Conservation (phyloP, 495 filamentous ascomycete genomes). For the Cairneyella variabilis region DNA sequence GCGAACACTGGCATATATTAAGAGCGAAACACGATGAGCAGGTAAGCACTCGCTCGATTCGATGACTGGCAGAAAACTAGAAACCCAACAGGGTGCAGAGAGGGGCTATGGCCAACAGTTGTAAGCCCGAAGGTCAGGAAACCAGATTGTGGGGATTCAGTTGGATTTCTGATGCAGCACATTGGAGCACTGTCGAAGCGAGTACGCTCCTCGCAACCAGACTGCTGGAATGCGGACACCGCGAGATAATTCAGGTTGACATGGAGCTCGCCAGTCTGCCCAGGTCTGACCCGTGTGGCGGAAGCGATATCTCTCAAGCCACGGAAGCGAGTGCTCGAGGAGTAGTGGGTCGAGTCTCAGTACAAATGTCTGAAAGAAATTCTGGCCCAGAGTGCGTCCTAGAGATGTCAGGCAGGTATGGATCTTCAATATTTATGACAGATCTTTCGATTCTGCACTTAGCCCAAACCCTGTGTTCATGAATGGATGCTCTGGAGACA, state of each 20-base stretch:
- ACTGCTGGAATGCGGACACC: not conserved
- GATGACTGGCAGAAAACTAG: not conserved
- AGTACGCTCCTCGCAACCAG: not conserved
- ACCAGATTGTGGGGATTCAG: not conserved
- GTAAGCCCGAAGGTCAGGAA: not conserved
- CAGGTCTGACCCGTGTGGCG: not conserved
- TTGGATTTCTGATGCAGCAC: not conserved
- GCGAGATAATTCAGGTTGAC: not conserved
- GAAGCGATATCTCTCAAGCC: too few relatives aligned
- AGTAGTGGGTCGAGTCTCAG: not conserved
- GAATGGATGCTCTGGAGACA: too few relatives aligned
- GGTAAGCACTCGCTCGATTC: too few relatives aligned
- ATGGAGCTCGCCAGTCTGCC: too few relatives aligned
- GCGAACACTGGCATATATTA: not conserved
- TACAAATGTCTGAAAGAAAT: too few relatives aligned
- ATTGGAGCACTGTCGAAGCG: not conserved
- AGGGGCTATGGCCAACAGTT: not conserved
- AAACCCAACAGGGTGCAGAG: not conserved
- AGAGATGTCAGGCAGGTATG: too few relatives aligned
- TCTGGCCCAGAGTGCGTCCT: too few relatives aligned
- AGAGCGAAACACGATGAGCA: not conserved
- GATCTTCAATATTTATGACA: not conserved
- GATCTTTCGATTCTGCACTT: not conserved
- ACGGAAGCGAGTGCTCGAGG: not conserved
- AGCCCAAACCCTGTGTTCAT: not conserved